These are phyloP conservation scores for Hemisphaericaspora subhashii DNA, from an alignment of 1,139 yeast genomes.

Conservation along the genomic window DNA sequence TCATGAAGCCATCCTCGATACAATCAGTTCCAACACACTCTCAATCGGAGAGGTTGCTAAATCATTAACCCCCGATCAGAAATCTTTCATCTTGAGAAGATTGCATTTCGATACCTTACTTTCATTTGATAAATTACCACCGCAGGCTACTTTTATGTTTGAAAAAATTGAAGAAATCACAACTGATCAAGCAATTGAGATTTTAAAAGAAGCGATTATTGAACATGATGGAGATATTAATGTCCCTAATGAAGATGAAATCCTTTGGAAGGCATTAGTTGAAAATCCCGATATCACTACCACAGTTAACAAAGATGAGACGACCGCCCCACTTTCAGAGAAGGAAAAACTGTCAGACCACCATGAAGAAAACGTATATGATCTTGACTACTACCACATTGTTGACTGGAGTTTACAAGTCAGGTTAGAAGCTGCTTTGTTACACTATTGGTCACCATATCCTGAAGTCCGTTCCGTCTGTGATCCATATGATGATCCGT, in stretches of 20 bases:
- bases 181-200: slow-evolving; percentile 22
- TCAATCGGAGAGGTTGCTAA: slow-evolving; percentile 28
- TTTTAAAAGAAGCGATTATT: slow-evolving; percentile 19
- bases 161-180: slow-evolving; percentile 27
- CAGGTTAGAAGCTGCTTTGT: slow-evolving; percentile 46
- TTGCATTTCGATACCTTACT: slow-evolving; percentile 28
- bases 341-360: slow-evolving; percentile 12
- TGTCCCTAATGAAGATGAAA: slow-evolving; percentile 14
- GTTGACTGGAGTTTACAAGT: slow-evolving; percentile 31
- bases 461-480: slow-evolving; percentile 65
- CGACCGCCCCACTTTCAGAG: slow-evolving; percentile 10
- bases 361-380: not conserved
- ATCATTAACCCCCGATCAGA: slow-evolving; percentile 26
- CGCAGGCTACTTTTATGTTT: slow-evolving; percentile 27
- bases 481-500: slow-evolving; percentile 53
- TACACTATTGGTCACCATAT: slow-evolving; percentile 60
- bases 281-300: no score
- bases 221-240: slow-evolving; percentile 25
- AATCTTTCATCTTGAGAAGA: slow-evolving; percentile 26
- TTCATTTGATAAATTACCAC: slow-evolving; percentile 28
- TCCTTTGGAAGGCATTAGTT: slow-evolving; percentile 5
- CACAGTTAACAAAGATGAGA: no score
- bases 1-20: slow-evolving; percentile 22
- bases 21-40: slow-evolving; percentile 19
- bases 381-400: slow-evolving; percentile 3